phyloP scores from a whole-genome alignment of 768 basidiomycete genomes.

The Boletellus ananiceps region DNA sequence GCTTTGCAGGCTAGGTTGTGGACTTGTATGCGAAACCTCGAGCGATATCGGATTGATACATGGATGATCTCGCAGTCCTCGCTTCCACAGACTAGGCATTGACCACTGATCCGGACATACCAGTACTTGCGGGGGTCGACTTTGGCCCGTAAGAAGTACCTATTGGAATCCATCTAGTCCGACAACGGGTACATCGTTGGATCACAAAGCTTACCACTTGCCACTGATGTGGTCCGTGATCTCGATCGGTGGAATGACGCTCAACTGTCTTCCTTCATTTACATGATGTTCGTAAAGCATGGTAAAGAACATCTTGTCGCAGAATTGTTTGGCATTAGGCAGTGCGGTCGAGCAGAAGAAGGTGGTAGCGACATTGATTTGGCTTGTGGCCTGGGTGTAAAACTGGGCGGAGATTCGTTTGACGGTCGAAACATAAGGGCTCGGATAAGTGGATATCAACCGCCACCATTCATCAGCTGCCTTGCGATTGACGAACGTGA shows the following conservation, averaged over 20 bases:
- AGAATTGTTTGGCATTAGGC: neutral
- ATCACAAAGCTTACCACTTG: neutral
- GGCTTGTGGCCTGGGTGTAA: neutral
- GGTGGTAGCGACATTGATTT: neutral
- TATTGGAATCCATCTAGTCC: neutral
- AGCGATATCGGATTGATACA: conserved; percentile 1
- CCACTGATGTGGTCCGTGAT: conserved; percentile 2
- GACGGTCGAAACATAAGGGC: neutral
- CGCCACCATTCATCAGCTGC: conserved; percentile 28
- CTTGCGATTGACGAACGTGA: conserved; percentile 19
- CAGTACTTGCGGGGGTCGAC: neutral
- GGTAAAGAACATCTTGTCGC: conserved; percentile 1
- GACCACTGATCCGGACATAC: neutral
- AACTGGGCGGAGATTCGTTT: conserved; percentile 1
- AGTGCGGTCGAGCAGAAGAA: neutral
- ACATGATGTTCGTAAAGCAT: neutral
- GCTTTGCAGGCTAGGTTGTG: neutral
- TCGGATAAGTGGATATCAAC: conserved; percentile 11
- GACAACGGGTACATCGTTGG: neutral
- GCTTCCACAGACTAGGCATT: neutral
- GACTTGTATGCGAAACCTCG: neutral
- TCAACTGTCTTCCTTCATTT: neutral
- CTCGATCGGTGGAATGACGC: neutral
- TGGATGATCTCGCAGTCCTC: neutral
- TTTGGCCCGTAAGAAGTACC: neutral